Evolutionary conservation across 2,329 filamentous ascomycete species (phyloP).

Genomic region (Fusarium multiceps): DNA sequence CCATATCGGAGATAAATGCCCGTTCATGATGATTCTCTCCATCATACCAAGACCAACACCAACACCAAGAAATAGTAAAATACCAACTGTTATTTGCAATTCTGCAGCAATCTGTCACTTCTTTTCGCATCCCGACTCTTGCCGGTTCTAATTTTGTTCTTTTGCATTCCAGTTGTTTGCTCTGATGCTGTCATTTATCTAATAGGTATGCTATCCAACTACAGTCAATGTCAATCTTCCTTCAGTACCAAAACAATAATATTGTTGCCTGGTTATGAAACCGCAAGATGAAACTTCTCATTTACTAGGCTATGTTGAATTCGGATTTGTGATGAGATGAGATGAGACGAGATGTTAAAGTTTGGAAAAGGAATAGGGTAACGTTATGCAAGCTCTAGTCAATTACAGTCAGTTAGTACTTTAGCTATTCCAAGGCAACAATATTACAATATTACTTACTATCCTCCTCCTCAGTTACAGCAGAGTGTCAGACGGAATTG

Average conservation of each 20-base stretch:
- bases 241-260: neutral
- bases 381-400: no score
- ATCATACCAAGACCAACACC: neutral
- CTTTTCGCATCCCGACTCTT: neutral
- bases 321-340: neutral
- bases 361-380: neutral
- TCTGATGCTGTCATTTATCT: neutral
- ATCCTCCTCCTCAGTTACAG: neutral
- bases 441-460: neutral
- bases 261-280: neutral
- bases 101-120: neutral
- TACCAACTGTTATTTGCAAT: neutral
- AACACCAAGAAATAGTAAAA: neutral
- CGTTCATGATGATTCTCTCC: conserved; percentile 5
- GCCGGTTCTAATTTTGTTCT: neutral
- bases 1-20: neutral
- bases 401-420: neutral
- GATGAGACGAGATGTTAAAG: neutral
- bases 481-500: neutral
- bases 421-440: neutral
- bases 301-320: neutral
- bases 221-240: neutral
- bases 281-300: neutral
- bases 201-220: neutral
- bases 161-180: neutral